Percentiles rank a stretch among this genome's conserved stretches.
phyloP scores from a whole-genome alignment of 192 early-diverging fungal species.

The Coemansia sp. region DNA sequence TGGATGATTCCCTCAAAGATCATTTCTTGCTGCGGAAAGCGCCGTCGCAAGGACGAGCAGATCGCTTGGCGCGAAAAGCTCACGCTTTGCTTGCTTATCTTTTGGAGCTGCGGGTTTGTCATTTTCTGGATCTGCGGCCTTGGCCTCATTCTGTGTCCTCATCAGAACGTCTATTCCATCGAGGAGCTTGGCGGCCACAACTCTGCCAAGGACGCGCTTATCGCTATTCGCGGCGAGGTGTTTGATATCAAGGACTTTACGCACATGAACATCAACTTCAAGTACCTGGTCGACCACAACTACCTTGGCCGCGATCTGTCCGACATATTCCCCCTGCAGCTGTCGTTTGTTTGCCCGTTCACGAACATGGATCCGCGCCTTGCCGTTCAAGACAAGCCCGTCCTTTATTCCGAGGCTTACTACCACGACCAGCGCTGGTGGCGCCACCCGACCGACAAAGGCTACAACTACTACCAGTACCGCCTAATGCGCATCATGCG shows the following conservation, averaged over 20 bases:
- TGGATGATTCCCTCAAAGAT: constrained; percentile 68
- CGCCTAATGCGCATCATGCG: constrained; percentile 59
- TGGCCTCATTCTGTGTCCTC: constrained; percentile 67
- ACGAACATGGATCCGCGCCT: constrained; percentile 53
- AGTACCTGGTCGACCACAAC: constrained; percentile 47
- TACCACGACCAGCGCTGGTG: constrained; percentile 67
- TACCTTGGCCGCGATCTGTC: constrained; percentile 69
- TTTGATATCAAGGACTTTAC: constrained; percentile 69
- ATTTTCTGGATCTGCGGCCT: constrained; percentile 81
- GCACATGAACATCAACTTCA: constrained; percentile 53
- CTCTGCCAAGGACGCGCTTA: constrained; percentile 57
- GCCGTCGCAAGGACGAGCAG: constrained; percentile 72
- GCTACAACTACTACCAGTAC: constrained; percentile 65
- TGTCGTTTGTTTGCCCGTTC: constrained; percentile 57
- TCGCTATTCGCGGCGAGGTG: constrained; percentile 73
- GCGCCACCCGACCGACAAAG: constrained; percentile 52
- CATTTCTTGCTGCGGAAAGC: constrained; percentile 66
- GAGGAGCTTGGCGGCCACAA: constrained; percentile 60
- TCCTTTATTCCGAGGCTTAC: constrained; percentile 58
- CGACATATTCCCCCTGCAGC: constrained; percentile 65
- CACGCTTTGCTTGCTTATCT: constrained; percentile 78
- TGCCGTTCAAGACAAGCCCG: constrained; percentile 47
- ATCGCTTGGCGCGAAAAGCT: constrained; percentile 97
- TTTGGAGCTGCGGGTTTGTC: constrained; percentile 68
- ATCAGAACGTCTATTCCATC: constrained; percentile 66